A percentile compares a stretch with the other conserved stretches of the same genome.
Conservation (phyloP, 2,329 filamentous ascomycete genomes). For the Pseudogymnoascus destructans region DNA sequence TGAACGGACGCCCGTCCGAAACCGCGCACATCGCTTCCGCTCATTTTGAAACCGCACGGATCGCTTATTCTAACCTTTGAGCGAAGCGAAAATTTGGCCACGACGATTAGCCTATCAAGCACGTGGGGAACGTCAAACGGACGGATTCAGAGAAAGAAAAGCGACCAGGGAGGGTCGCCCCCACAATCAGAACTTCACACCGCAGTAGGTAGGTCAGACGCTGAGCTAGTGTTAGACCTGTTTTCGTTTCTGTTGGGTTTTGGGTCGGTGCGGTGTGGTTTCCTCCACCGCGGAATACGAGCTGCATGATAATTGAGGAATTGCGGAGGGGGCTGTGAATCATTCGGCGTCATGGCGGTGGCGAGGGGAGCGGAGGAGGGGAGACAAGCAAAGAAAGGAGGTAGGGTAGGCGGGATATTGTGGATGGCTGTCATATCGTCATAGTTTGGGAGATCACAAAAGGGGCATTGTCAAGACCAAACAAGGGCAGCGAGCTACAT, state of each 20-base stretch:
- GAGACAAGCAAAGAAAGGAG: neutral
- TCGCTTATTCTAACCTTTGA: too few species aligned
- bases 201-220: neutral
- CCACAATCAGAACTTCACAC: neutral
- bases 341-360: neutral
- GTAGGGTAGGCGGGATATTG: neutral
- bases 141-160: neutral
- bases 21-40: too few species aligned
- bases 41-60: too few species aligned
- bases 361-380: neutral
- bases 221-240: neutral
- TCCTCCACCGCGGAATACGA: neutral
- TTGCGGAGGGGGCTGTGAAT: neutral
- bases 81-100: too few species aligned
- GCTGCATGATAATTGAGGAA: neutral
- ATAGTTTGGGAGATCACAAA: neutral
- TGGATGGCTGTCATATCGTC: neutral
- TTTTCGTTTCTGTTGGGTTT: neutral
- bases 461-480: neutral
- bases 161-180: neutral
- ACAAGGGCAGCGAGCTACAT: neutral
- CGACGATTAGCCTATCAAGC: constrained; percentile 2
- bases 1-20: too few species aligned
- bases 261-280: neutral
- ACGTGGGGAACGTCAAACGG: neutral